Percentiles rank a stretch among this genome's conserved stretches.
Evolutionary conservation across 2,329 filamentous ascomycete genomes (phyloP).

Genomic region (Ceratocystis destructans): DNA sequence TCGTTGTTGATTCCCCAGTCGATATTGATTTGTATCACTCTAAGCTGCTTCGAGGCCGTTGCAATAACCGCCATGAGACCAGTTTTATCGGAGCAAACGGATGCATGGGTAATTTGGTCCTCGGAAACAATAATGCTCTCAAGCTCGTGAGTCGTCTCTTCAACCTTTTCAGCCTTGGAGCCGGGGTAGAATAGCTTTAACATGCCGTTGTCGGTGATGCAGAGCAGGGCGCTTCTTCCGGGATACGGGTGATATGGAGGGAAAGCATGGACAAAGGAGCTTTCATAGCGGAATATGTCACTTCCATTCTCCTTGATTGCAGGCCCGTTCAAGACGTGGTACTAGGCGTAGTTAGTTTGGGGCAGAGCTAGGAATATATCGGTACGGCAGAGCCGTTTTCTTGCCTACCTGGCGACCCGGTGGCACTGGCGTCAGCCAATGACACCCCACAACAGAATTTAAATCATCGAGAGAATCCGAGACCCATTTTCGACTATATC

Average conservation of each 20-base stretch:
- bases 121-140: conserved; percentile 59
- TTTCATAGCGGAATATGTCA: conserved; percentile 51
- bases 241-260: conserved; percentile 61
- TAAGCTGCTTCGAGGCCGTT: conserved; percentile 57
- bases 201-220: conserved; percentile 58
- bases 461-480: conserved; percentile 61
- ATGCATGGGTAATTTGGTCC: conserved; percentile 67
- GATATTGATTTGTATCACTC: conserved; percentile 58
- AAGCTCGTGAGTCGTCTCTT: conserved; percentile 59
- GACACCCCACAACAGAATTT: conserved; percentile 64
- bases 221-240: conserved; percentile 59
- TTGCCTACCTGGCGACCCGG: conserved; percentile 29
- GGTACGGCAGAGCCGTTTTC: no score
- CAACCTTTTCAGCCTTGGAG: conserved; percentile 50
- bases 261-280: conserved; percentile 48
- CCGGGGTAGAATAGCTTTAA: conserved; percentile 69
- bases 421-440: conserved; percentile 61
- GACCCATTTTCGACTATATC: conserved; percentile 46
- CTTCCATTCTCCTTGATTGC: conserved; percentile 47
- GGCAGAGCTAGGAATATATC: no score
- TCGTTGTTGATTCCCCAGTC: conserved; percentile 57
- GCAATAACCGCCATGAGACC: conserved; percentile 51
- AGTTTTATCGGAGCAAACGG: conserved; percentile 63
- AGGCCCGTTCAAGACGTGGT: conserved; percentile 40
- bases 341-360: conserved; percentile 1